Conservation (phyloP, 805 yeast genomes). For the Starmerella apicola region DNA sequence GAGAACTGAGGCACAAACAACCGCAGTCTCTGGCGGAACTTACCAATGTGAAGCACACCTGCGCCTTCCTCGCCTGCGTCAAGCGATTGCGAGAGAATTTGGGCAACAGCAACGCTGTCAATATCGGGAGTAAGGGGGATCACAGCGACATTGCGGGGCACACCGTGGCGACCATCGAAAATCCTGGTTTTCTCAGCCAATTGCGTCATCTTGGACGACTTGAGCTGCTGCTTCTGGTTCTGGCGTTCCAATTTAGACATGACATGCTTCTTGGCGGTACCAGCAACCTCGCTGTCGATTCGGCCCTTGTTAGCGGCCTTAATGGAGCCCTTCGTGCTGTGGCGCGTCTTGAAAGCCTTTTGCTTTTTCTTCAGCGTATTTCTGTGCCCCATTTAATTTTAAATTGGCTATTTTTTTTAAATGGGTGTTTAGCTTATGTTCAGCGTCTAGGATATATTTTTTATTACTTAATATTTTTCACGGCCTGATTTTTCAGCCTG, state of each 20-base stretch:
- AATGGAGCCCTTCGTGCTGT: slow-evolving; percentile 76
- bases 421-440: too few species aligned
- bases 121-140: slow-evolving; percentile 69
- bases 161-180: slow-evolving; percentile 70
- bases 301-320: slow-evolving; percentile 74
- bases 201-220: slow-evolving; percentile 52
- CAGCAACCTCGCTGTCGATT: slow-evolving; percentile 50
- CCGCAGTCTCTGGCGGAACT: slow-evolving; percentile 66
- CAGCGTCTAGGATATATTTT: too few species aligned
- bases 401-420: too few species aligned
- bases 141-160: slow-evolving; percentile 71
- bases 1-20: slow-evolving; percentile 50
- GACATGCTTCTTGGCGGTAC: slow-evolving; percentile 28
- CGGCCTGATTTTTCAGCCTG: too few species aligned
- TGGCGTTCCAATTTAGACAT: slow-evolving; percentile 53
- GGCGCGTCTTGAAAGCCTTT: slow-evolving; percentile 83
- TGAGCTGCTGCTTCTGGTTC: slow-evolving; percentile 65
- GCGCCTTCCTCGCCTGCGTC: slow-evolving; percentile 16
- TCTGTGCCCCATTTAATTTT: slow-evolving; percentile 51
- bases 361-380: slow-evolving; percentile 72
- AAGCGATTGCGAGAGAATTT: slow-evolving; percentile 10
- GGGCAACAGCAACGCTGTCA: slow-evolving; percentile 26
- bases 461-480: too few species aligned
- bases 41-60: slow-evolving; percentile 38
- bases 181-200: slow-evolving; percentile 49